Conservation (phyloP, 2,329 filamentous ascomycete species). For the Cladosporium sp. region DNA sequence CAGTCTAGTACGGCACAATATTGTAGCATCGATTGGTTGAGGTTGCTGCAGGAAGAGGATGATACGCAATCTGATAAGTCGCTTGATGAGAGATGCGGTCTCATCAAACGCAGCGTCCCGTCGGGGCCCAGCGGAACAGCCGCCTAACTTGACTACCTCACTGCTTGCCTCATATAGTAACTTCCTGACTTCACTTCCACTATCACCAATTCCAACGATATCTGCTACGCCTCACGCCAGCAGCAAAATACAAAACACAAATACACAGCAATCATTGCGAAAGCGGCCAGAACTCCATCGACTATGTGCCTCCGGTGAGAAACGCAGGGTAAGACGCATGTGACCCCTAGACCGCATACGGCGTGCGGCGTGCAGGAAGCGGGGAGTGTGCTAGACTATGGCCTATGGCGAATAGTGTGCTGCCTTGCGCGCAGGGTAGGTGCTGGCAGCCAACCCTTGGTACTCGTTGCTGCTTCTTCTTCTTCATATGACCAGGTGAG, state of each 20-base stretch:
- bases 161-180: not conserved
- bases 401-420: constrained; percentile 4
- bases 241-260: not conserved
- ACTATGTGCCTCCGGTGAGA: not conserved
- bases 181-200: not conserved
- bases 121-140: not conserved
- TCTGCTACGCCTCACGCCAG: not conserved
- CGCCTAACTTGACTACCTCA: not conserved
- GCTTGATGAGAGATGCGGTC: not conserved
- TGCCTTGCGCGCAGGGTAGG: not conserved
- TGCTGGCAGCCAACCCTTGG: constrained; percentile 12
- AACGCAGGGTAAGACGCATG: constrained; percentile 5
- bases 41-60: not conserved
- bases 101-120: not conserved
- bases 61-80: not conserved
- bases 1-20: not conserved
- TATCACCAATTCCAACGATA: not conserved
- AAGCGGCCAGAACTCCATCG: not conserved
- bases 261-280: not conserved
- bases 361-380: constrained; percentile 3
- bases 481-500: constrained; percentile 5
- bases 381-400: not conserved
- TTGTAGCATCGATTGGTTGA: not conserved
- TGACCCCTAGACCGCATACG: constrained; percentile 11
- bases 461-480: not conserved